These are phyloP conservation scores for Fusarium ramigenum DNA, from an alignment of 2,329 filamentous ascomycete species.

Conservation along the genomic window DNA sequence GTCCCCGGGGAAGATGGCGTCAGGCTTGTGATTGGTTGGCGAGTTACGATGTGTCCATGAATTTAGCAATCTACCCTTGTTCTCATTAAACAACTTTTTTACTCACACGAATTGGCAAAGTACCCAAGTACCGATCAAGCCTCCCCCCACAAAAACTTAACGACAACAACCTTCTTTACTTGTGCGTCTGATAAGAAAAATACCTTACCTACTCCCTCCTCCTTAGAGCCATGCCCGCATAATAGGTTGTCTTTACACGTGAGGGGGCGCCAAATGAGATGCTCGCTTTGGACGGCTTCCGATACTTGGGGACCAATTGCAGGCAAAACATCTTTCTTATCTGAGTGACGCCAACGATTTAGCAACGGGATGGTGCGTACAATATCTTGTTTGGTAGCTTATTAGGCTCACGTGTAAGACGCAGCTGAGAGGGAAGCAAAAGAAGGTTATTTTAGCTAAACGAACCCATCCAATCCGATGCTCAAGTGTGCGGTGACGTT, in stretches of 20 bases:
- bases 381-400: neutral
- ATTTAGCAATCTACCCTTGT: conserved; percentile 31
- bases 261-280: neutral
- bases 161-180: neutral
- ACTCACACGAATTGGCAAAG: conserved; percentile 30
- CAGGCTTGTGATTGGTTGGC: neutral
- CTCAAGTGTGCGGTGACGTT: neutral
- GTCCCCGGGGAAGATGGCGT: neutral
- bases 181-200: conserved; percentile 24
- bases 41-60: conserved; percentile 23
- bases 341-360: conserved; percentile 29
- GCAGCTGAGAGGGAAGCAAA: neutral
- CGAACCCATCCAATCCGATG: neutral
- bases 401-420: conserved; percentile 15
- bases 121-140: conserved; percentile 22
- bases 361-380: conserved; percentile 17
- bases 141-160: conserved; percentile 28
- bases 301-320: conserved; percentile 8
- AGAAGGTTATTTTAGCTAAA: conserved; percentile 9
- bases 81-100: conserved; percentile 38
- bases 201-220: neutral
- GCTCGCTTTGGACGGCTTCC: conserved; percentile 3
- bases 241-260: conserved; percentile 13
- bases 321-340: conserved; percentile 1
- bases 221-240: neutral